Base-by-base conservation (phyloP, 2,329 filamentous ascomycete species). In the Alternaria burnsii region DNA sequence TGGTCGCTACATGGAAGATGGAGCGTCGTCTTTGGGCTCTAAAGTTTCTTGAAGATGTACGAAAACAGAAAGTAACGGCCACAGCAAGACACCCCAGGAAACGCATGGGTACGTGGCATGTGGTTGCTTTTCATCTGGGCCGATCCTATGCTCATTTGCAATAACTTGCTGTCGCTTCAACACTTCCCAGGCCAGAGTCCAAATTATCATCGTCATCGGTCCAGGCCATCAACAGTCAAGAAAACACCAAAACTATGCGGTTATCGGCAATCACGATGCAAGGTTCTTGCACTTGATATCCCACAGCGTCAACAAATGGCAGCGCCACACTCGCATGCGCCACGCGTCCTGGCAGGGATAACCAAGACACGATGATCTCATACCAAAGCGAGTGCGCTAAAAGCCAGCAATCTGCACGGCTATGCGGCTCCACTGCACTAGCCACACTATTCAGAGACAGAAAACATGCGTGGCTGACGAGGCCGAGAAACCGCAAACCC, bases 381-480 rank as follows among this genome's bases (percentile, higher is more conserved):
- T 38, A 32, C 48, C 32, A 41, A 42, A 53, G 26, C 48, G 22
- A 54, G 41, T 22, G 22, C 54, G 58, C 58, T 55, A 57, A 52
- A 44, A 51, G 14, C 18, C 32, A 44, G 48, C 30, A 52, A 59
- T 58, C 46, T 36, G 50, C 52, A 42, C 61, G 52, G 48, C 26
- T 61, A 48, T 47, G 47, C 55, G 46, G 51, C 55, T 61, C 46
- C 47, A 52, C 40, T 55, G 30, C 36, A 51, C 52, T 60, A 56
- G 54, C 52, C 54, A 56, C 55, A 59, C n/a, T 40, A 30, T 46
- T 53, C 52, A 18, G 30, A 28, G 9, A 47, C 52, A 47, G 38
- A 28, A 53, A 22, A 44, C 26, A 38, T 30, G 43, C 57, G 51
- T 47, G 47, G 57, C 57, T 61, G 54, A 60, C 54, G 47, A 44